Base-by-base conservation (phyloP, 2,329 filamentous ascomycete species). In the Chaetomiaceae sp. region DNA sequence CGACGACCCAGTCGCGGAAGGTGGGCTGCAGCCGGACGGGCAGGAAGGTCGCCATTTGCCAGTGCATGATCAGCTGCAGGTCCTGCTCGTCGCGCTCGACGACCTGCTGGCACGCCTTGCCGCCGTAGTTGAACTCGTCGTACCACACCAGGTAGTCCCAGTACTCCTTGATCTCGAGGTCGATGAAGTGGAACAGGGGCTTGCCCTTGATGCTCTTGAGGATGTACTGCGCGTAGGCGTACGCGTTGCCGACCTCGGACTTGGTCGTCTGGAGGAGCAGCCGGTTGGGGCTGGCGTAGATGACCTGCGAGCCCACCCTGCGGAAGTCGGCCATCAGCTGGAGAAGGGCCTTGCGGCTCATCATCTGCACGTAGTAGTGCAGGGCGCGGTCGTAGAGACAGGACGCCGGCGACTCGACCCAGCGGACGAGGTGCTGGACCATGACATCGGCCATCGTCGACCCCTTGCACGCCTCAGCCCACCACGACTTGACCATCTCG, bases 141-240 rank as follows among this genome's bases (percentile, higher is more conserved):
- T 97, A 97, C 94, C 94, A 99, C 4, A 96, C 85, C 0, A 99
- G 83, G 65, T 96, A 97, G 69, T 99, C 94, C 94, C 94, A 99
- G 71, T 96, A 99, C 68, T 99, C 94, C 62, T 92, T 96, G 70
- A 99, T 94, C 63, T 96, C 89, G 3, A 99, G 78, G 64, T 99
- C 94, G 59, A 99, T 84, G 67, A 99, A 99, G 69, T 96, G 89
- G 72, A 99, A 99, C 0, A 96, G 80, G 0, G 94, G 91, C 65
- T 96, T 96, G 53, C 84, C 85, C 71, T 95, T 92, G 73, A 99
- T 96, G 0, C 91, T 95, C 74, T 96, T 96, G 65, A 99, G 80
- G 58, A 99, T 95, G 71, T 99, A 99, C 70, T 97, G 88, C 62
- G 89, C 91, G 75, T 97, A 99, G 0, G 94, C 91, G 62, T 88